A percentile compares a stretch with the other conserved stretches of the same genome.
Conservation (phyloP, 2,329 filamentous ascomycete genomes). For the Sordariomycetes sp. region DNA sequence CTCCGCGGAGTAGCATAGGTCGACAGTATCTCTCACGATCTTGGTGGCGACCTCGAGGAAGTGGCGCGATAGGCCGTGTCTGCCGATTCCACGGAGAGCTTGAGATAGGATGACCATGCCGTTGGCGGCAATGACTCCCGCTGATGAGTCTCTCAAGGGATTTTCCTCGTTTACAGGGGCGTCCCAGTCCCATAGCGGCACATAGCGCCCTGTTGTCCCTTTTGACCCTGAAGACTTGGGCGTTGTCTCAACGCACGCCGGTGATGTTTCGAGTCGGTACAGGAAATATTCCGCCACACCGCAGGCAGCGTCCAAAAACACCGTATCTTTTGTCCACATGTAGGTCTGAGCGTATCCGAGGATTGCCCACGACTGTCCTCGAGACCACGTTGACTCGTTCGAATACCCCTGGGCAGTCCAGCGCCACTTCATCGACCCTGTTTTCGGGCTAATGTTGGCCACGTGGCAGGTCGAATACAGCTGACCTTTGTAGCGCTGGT, state of each 20-base stretch:
- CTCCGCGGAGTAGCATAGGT: constrained; percentile 16
- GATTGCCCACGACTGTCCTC: constrained; percentile 40
- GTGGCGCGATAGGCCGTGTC: constrained; percentile 8
- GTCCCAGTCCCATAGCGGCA: constrained; percentile 34
- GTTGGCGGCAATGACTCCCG: constrained; percentile 29
- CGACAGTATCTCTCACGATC: constrained; percentile 19
- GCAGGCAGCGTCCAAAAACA: constrained; percentile 31
- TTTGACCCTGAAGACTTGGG: constrained; percentile 37
- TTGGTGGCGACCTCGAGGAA: constrained; percentile 16
- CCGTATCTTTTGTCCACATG: constrained; percentile 30
- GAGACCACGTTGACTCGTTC: constrained; percentile 35
- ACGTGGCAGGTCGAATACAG: constrained; percentile 29
- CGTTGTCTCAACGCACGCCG: neutral
- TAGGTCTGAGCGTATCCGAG: constrained; percentile 39
- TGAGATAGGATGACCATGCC: constrained; percentile 29
- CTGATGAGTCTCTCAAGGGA: constrained; percentile 25
- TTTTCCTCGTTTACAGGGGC: constrained; percentile 25
- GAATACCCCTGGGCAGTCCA: constrained; percentile 36
- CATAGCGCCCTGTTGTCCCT: constrained; percentile 26
- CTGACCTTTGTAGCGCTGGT: too few relatives aligned
- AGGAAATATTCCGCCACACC: constrained; percentile 38
- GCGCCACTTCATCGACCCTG: constrained; percentile 24
- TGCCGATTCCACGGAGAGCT: constrained; percentile 12
- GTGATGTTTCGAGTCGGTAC: constrained; percentile 18
- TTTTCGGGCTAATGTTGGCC: constrained; percentile 31